These are phyloP conservation scores for Amanita rubescens DNA, from an alignment of 768 basidiomycete species.

Conservation along the genomic window DNA sequence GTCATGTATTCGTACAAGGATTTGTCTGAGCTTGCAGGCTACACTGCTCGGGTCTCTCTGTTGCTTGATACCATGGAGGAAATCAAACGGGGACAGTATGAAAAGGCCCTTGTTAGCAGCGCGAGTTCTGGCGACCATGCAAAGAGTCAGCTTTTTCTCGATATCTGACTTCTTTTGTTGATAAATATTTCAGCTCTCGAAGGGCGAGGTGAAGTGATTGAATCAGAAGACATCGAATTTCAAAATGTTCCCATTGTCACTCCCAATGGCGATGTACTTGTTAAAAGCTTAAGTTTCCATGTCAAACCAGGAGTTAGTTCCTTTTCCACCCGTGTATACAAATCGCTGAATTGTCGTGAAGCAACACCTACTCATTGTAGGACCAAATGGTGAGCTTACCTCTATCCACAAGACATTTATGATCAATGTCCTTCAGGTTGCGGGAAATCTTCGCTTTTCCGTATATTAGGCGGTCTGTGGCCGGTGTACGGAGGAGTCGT, in stretches of 20 bases:
- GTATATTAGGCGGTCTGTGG: constrained; percentile 97
- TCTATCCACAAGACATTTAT: neutral
- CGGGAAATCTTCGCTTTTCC: constrained; percentile 87
- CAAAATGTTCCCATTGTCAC: constrained; percentile 93
- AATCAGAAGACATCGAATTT: constrained; percentile 87
- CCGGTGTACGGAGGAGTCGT: constrained; percentile 79
- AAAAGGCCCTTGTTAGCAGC: constrained; percentile 81
- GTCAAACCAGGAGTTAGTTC: constrained; percentile 74
- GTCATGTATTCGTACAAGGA: constrained; percentile 99
- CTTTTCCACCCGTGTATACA: neutral
- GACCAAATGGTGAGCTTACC: constrained; percentile 68
- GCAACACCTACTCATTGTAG: constrained; percentile 91
- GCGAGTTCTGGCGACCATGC: constrained; percentile 67
- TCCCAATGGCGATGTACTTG: constrained; percentile 89
- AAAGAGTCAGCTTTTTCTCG: constrained; percentile 46
- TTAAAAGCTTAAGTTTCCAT: constrained; percentile 79
- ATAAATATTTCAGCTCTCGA: constrained; percentile 51
- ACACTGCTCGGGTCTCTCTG: constrained; percentile 84
- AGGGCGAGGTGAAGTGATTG: constrained; percentile 71
- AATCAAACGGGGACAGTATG: constrained; percentile 73
- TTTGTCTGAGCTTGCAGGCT: constrained; percentile 90
- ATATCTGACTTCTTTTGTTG: neutral
- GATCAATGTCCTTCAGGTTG: constrained; percentile 41
- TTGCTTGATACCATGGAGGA: constrained; percentile 90
- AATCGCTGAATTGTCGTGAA: constrained; percentile 21